These are phyloP conservation scores for Thelephora terrestris DNA, from an alignment of 1,284 basidiomycete species.

Conservation along the genomic window DNA sequence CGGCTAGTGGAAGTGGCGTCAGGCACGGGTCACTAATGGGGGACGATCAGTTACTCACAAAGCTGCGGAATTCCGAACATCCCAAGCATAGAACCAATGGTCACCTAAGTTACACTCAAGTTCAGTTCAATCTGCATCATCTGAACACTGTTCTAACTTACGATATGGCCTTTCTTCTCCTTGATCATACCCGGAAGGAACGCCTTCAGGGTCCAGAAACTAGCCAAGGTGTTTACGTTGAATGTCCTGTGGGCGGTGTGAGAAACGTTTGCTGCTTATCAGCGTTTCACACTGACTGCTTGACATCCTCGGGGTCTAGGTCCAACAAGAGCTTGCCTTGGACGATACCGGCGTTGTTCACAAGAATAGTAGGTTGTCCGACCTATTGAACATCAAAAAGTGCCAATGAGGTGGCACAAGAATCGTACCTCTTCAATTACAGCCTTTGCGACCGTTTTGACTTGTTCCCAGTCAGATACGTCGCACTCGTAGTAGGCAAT, in stretches of 20 bases:
- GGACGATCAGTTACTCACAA: conserved; percentile 48
- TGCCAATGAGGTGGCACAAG: not conserved
- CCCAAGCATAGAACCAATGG: conserved; percentile 71
- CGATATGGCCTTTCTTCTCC: conserved; percentile 74
- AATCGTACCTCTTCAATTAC: conserved; percentile 63
- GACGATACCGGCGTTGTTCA: conserved; percentile 96
- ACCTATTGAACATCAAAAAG: conserved; percentile 34
- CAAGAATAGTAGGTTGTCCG: conserved; percentile 79
- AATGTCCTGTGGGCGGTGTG: conserved; percentile 57
- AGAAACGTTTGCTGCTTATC: conserved; percentile 3
- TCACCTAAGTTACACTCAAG: not conserved
- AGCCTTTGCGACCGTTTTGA: conserved; percentile 58
- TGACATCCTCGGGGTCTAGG: conserved; percentile 65
- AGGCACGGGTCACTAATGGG: conserved; percentile 3
- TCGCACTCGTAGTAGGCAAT: conserved; percentile 82
- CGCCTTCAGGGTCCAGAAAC: conserved; percentile 86
- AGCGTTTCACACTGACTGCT: conserved; percentile 45
- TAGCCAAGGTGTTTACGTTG: conserved; percentile 78
- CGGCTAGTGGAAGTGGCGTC: conserved; percentile 38
- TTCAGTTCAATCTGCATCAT: conserved; percentile 42
- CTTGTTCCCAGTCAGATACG: conserved; percentile 78
- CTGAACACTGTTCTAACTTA: conserved; percentile 26
- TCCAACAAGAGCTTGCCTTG: conserved; percentile 83
- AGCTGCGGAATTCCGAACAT: conserved; percentile 63
- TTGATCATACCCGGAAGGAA: conserved; percentile 90